Evolutionary conservation across 2,329 filamentous ascomycete species (phyloP).

Genomic region (Beauveria varroae): DNA sequence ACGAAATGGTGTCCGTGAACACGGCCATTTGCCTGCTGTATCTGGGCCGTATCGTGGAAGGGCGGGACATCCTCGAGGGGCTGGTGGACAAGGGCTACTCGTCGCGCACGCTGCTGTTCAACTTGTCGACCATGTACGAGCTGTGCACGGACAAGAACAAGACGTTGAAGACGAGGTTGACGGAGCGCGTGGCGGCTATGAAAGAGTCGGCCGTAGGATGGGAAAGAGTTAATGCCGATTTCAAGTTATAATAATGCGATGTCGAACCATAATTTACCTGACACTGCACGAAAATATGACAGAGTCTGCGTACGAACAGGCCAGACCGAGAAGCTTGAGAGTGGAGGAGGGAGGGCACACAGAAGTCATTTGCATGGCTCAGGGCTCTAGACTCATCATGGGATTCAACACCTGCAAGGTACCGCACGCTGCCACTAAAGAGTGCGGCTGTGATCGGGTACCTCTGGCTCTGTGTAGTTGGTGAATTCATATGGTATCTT

Average conservation of each 20-base stretch:
- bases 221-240: slow-evolving; percentile 66
- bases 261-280: not conserved
- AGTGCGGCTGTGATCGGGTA: not conserved
- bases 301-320: too few relatives aligned
- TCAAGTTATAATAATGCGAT: slow-evolving; percentile 49
- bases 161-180: slow-evolving; percentile 61
- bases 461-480: not conserved
- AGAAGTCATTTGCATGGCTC: too few relatives aligned
- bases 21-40: slow-evolving; percentile 80
- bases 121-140: slow-evolving; percentile 86
- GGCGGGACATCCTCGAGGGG: slow-evolving; percentile 57
- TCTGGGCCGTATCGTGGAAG: slow-evolving; percentile 65
- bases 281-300: not conserved
- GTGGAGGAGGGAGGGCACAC: too few relatives aligned
- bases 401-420: too few relatives aligned
- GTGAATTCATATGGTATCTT: not conserved
- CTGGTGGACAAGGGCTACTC: slow-evolving; percentile 55
- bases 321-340: too few relatives aligned
- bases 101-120: slow-evolving; percentile 80
- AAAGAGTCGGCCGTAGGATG: slow-evolving; percentile 52
- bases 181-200: slow-evolving; percentile 58
- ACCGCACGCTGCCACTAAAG: too few relatives aligned
- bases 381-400: too few relatives aligned
- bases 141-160: slow-evolving; percentile 73
- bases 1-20: slow-evolving; percentile 74